phyloP scores from a whole-genome alignment of 495 filamentous ascomycete species.

The Hyaloscypha bicolor region DNA sequence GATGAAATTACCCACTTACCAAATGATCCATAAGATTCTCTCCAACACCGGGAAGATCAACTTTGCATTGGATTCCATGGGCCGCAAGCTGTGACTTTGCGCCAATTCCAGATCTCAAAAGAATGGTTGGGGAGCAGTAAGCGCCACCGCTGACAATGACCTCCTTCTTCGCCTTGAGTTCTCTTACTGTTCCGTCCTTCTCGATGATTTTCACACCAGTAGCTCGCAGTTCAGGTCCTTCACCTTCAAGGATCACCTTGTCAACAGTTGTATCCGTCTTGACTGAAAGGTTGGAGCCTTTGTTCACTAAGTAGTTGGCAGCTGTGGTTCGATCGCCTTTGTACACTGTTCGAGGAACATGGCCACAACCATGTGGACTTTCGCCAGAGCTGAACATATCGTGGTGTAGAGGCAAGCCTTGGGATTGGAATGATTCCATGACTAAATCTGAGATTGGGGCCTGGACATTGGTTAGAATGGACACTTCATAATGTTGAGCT shows the following conservation, averaged over 20 bases:
- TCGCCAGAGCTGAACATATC: conserved; percentile 56
- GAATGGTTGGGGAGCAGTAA: conserved; percentile 64
- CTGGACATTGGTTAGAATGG: not conserved
- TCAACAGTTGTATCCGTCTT: conserved; percentile 63
- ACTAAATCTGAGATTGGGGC: conserved; percentile 51
- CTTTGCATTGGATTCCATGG: conserved; percentile 53
- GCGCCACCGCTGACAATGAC: conserved; percentile 67
- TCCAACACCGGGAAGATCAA: conserved; percentile 63
- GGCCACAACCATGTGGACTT: conserved; percentile 51
- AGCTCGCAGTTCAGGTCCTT: conserved; percentile 46
- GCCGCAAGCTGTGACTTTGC: conserved; percentile 47
- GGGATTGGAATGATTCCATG: conserved; percentile 48
- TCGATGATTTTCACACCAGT: conserved; percentile 64
- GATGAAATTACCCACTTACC: conserved; percentile 26
- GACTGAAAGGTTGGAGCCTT: conserved; percentile 51
- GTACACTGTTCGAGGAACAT: conserved; percentile 51
- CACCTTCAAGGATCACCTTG: conserved; percentile 57
- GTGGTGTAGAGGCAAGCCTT: conserved; percentile 46
- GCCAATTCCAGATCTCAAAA: conserved; percentile 67
- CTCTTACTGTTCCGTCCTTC: conserved; percentile 52
- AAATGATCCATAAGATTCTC: conserved; percentile 68
- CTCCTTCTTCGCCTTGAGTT: conserved; percentile 55
- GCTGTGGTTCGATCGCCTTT: conserved; percentile 50
- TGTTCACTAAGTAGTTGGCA: conserved; percentile 49
- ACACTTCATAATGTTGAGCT: not conserved